Evolutionary conservation across 1,284 basidiomycete genomes (phyloP).

Genomic region (Ustanciosporium gigantosporum): DNA sequence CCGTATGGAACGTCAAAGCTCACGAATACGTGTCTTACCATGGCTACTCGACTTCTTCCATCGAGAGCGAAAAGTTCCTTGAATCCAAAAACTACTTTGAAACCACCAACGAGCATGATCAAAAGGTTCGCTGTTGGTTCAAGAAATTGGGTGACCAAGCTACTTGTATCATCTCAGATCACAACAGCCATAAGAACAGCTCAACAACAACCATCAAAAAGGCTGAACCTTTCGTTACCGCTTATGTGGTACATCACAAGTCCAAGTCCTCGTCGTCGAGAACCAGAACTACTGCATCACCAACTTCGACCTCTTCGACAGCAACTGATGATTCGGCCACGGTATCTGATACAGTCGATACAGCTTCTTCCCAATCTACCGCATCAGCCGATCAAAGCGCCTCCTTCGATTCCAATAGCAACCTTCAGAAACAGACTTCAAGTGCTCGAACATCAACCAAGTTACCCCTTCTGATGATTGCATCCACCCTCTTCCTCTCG

Average conservation of each 20-base stretch:
- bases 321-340: no score
- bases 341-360: no score
- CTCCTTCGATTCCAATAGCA: no score
- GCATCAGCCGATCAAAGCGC: no score
- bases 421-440: no score
- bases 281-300: no score
- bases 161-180: slow-evolving; percentile 22
- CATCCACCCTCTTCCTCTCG: no score
- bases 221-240: neutral
- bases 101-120: slow-evolving; percentile 10
- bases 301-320: no score
- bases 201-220: neutral
- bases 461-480: no score
- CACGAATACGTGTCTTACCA: slow-evolving; percentile 29
- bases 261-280: no score
- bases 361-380: no score
- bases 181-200: slow-evolving; percentile 8
- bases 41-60: slow-evolving; percentile 12
- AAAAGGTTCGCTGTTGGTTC: slow-evolving; percentile 25
- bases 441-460: no score
- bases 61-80: slow-evolving; percentile 26
- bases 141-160: slow-evolving; percentile 17
- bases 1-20: slow-evolving; percentile 33
- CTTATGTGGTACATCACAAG: neutral
- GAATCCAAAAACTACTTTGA: slow-evolving; percentile 29